A percentile compares a stretch with the other conserved stretches of the same genome.
These are phyloP conservation scores for Emmonsiellopsis sp. DNA, from an alignment of 2,329 filamentous ascomycete species.

Conservation along the genomic window DNA sequence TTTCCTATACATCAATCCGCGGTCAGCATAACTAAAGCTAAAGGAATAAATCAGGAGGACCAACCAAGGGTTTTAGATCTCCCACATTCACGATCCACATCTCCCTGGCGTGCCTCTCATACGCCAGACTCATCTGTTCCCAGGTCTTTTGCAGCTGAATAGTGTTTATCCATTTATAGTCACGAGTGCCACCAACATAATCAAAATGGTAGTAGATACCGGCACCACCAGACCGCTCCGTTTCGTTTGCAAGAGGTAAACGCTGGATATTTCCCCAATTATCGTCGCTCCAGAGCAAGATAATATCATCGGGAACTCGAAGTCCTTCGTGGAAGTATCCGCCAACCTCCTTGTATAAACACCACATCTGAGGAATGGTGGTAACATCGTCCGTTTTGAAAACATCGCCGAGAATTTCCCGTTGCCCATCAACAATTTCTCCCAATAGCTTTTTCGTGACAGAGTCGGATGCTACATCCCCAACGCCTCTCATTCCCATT, in stretches of 20 bases:
- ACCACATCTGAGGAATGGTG: constrained; percentile 60
- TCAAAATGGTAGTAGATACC: constrained; percentile 56
- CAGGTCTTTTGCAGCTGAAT: constrained; percentile 57
- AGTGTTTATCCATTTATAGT: constrained; percentile 59
- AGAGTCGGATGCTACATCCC: constrained; percentile 47
- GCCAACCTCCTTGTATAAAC: constrained; percentile 66
- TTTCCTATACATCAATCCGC: constrained; percentile 31
- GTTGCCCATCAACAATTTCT: constrained; percentile 52
- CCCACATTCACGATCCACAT: constrained; percentile 63
- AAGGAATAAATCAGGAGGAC: constrained; percentile 2
- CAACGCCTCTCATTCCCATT: constrained; percentile 58
- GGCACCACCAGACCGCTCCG: constrained; percentile 50
- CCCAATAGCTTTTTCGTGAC: constrained; percentile 50
- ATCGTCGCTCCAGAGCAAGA: constrained; percentile 60
- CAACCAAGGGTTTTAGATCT: constrained; percentile 52
- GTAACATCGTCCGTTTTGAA: constrained; percentile 43
- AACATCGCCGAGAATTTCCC: constrained; percentile 48
- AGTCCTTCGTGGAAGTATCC: constrained; percentile 59
- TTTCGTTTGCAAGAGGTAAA: constrained; percentile 53
- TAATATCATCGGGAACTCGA: constrained; percentile 55
- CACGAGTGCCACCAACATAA: constrained; percentile 53
- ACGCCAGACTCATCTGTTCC: constrained; percentile 56
- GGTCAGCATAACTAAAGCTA: not conserved
- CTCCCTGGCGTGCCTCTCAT: constrained; percentile 48
- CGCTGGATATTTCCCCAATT: constrained; percentile 59